Base-by-base conservation (phyloP, 1,139 yeast species). In the Suhomyces bokatorum region DNA sequence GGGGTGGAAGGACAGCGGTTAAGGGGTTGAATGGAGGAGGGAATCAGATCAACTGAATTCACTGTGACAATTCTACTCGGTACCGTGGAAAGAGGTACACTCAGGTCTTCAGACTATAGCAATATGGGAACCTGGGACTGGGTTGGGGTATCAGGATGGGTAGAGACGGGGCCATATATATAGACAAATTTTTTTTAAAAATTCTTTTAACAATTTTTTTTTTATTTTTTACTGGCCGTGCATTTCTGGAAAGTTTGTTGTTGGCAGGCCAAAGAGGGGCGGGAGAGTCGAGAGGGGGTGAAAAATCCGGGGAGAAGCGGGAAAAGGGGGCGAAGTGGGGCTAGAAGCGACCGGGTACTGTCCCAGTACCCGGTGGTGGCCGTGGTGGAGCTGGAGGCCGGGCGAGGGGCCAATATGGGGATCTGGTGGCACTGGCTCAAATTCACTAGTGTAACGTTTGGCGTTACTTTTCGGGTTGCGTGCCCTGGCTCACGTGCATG, bases 111-210 rank as follows among this genome's bases (percentile, higher is more conserved):
- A 40, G 43, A 40, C 39, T 31, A 39, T 35, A 29, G 33, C 22
- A 29, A 27, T 34, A 20, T 9, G 9, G 29, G 17, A 34, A 34
- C 29, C 29, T 24, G 17, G 29, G 29, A 20, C n/a, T 6, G 27
- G 31, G 38, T 28, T 35, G 38, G n/a, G 32, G 24, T 24, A 15
- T 24, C 12, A 17, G n/a, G 5, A 4, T 17, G 30, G 30, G 28
- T 27, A 38, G 41, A 41, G 43, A 40, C 44, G 44, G 44, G 47
- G 42, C 33, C 44, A 38, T 38, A 40, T 44, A 44, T 44, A 44
- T 44, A 44, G 39, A 31, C 43, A 43, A 46, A 40, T 38, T 46
- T 46, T 45, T 39, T 44, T 42, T 29, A 33, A 42, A 42, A 37
- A 13, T 38, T 39, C 38, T 43, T 38, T 36, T 13, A 34, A 20